phyloP scores from a whole-genome alignment of 2,329 filamentous ascomycete species.

The Microcyclospora tardicrescens region DNA sequence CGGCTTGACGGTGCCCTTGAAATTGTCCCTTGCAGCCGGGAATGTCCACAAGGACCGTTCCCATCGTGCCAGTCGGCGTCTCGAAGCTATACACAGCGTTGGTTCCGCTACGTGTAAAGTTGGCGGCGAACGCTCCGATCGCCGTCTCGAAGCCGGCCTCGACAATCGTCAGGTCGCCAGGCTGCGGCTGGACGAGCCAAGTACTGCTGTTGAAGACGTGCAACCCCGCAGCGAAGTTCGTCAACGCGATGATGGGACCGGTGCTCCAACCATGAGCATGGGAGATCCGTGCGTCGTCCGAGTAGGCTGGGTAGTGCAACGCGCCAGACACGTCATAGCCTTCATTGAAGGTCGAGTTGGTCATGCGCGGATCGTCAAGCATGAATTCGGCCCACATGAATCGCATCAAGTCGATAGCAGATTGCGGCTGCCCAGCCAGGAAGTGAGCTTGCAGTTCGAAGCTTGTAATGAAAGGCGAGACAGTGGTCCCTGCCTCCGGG shows the following conservation, averaged over 20 bases:
- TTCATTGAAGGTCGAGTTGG: constrained; percentile 32
- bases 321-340: constrained; percentile 31
- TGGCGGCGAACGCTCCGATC: constrained; percentile 30
- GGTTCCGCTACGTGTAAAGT: constrained; percentile 15
- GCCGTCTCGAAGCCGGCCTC: constrained; percentile 35
- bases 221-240: constrained; percentile 25
- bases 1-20: too few species aligned
- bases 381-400: constrained; percentile 29
- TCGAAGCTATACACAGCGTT: constrained; percentile 11
- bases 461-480: constrained; percentile 30
- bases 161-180: constrained; percentile 30
- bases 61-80: constrained; percentile 21
- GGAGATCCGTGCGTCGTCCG: constrained; percentile 2
- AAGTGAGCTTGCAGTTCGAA: constrained; percentile 34
- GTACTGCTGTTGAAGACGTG: constrained; percentile 12
- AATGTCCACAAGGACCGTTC: constrained; percentile 9
- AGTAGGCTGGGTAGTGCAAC: constrained; percentile 38
- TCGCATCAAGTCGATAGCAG: constrained; percentile 32
- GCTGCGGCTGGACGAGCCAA: constrained; percentile 34
- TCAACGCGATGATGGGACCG: constrained; percentile 31
- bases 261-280: constrained; percentile 22
- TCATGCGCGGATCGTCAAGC: constrained; percentile 25
- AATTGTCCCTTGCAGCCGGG: too few species aligned
- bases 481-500: constrained; percentile 27
- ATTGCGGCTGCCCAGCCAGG: constrained; percentile 24